Evolutionary conservation across 1,139 yeast species (phyloP).

Genomic region (Meyerozyma guilliermondii): DNA sequence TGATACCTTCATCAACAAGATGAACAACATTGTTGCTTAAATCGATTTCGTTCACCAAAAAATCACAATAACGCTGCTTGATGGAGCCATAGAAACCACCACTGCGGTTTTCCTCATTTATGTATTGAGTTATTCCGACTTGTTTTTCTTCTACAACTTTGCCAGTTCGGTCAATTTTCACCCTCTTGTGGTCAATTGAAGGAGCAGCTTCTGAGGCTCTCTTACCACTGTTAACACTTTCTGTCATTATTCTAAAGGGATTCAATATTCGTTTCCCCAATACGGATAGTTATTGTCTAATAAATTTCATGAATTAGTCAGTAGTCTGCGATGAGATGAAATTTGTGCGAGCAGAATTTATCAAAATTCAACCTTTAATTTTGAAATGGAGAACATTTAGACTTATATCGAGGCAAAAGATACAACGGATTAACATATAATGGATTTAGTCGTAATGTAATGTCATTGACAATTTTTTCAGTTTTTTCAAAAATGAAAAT

Average conservation of each 20-base stretch:
- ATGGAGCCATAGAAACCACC: conserved; percentile 74
- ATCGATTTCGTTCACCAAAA: conserved; percentile 84
- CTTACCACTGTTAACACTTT: neutral
- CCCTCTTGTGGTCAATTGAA: conserved; percentile 10
- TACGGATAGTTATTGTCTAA: conserved; percentile 1
- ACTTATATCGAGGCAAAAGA: neutral
- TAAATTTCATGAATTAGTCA: neutral
- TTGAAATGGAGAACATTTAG: neutral
- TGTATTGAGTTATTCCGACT: conserved; percentile 79
- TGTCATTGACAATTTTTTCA: no score
- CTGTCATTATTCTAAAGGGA: conserved; percentile 1
- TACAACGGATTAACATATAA: no score
- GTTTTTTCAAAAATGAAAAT: no score
- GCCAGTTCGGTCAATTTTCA: conserved; percentile 8
- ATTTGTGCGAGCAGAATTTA: neutral
- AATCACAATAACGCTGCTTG: conserved; percentile 91
- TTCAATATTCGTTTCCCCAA: neutral
- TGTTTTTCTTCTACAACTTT: conserved; percentile 51
- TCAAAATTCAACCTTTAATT: neutral
- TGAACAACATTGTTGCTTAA: conserved; percentile 66
- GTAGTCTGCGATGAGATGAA: conserved; percentile 1
- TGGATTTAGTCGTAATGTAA: no score
- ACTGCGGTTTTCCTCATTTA: conserved; percentile 37
- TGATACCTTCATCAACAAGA: conserved; percentile 68
- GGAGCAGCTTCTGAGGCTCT: neutral